A percentile compares a stretch with the other conserved stretches of the same genome.
phyloP scores from a whole-genome alignment of 495 filamentous ascomycete genomes.

The Penicillium tannophilum region DNA sequence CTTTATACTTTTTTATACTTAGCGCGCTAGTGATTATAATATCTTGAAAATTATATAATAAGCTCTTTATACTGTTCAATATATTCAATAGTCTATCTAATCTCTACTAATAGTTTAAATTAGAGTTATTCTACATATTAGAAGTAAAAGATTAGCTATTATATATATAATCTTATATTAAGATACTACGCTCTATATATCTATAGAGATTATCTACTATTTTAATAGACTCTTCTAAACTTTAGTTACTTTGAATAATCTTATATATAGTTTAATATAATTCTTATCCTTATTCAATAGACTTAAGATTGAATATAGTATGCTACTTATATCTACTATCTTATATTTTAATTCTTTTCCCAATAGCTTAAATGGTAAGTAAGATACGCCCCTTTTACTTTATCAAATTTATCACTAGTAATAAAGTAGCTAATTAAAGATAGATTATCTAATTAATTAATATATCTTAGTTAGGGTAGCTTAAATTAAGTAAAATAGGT shows the following conservation, averaged over 20 bases:
- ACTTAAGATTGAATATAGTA: too few species aligned
- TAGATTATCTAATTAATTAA: conserved; percentile 1
- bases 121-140: background rate
- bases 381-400: conserved; percentile 1
- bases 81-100: too few species aligned
- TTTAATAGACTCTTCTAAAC: background rate
- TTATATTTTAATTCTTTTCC: background rate
- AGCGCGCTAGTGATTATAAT: background rate
- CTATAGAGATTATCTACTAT: background rate
- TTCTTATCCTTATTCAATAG: too few species aligned
- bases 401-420: background rate
- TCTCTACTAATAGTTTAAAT: background rate
- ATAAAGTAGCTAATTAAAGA: background rate
- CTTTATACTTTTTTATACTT: background rate
- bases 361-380: conserved; percentile 1
- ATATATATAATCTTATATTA: background rate
- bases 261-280: background rate
- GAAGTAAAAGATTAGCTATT: background rate
- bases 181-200: background rate
- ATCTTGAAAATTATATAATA: background rate
- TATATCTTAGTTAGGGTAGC: conserved; percentile 1
- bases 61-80: too few species aligned
- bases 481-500: too few species aligned
- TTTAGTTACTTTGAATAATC: background rate
- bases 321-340: background rate